Percentiles rank a stretch among this genome's conserved stretches.
Evolutionary conservation across 352 stramenopile genomes (phyloP).

Genomic region (Peronospora destructor): DNA sequence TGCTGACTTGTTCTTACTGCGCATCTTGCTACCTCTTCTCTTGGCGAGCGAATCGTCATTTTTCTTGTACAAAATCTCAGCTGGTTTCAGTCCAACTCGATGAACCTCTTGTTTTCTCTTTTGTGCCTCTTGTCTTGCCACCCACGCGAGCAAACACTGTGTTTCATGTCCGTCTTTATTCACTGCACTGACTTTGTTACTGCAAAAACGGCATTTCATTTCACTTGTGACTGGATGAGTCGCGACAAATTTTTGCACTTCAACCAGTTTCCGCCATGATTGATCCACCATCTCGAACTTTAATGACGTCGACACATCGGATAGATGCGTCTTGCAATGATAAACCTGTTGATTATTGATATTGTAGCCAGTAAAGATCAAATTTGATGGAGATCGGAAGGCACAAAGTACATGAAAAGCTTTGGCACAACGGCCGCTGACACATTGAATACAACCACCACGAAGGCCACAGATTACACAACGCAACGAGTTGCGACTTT

Average conservation of each 20-base stretch:
- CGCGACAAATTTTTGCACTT: conserved; percentile 23
- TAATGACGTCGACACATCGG: conserved; percentile 42
- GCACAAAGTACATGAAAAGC: conserved; percentile 82
- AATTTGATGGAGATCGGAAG: conserved; percentile 53
- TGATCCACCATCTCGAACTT: conserved; percentile 66
- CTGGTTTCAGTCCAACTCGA: conserved; percentile 26
- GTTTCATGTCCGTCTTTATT: conserved; percentile 48
- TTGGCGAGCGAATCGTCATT: conserved; percentile 28
- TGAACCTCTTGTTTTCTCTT: conserved; percentile 36
- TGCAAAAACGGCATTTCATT: conserved; percentile 53
- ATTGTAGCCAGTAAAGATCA: conserved; percentile 83
- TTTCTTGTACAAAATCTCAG: conserved; percentile 38
- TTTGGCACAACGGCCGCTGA: conserved; percentile 72
- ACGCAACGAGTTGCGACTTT: conserved; percentile 59
- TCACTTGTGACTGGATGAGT: conserved; percentile 23
- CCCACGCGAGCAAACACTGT: conserved; percentile 53
- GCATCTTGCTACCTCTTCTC: conserved; percentile 18
- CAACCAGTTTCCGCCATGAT: conserved; percentile 37
- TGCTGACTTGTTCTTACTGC: conserved; percentile 14
- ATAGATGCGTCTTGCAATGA: conserved; percentile 72
- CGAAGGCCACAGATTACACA: conserved; percentile 79
- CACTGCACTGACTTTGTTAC: conserved; percentile 34
- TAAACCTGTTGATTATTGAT: conserved; percentile 71
- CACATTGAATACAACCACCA: conserved; percentile 83
- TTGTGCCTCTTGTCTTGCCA: conserved; percentile 39